Conservation (phyloP, 345 rosid genomes). For the Gossypium rotundifolium region DNA sequence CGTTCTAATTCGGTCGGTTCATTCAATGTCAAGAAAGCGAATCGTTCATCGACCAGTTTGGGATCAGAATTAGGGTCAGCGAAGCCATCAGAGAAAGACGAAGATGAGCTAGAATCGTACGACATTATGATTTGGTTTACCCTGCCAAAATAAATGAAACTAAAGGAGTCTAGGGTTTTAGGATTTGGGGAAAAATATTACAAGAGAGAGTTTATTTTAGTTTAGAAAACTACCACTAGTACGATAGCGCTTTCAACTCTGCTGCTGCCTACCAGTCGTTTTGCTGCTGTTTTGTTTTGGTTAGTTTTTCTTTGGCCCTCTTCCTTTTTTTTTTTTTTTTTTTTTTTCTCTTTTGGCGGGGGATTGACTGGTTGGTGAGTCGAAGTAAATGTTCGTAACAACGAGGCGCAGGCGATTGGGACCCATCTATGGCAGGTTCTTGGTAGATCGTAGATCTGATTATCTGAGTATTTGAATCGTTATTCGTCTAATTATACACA, state of each 20-base stretch:
- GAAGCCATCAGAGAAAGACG: slow-evolving; percentile 26
- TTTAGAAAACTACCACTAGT: neutral
- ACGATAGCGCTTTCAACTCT: neutral
- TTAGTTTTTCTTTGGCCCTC: neutral
- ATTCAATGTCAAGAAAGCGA: slow-evolving; percentile 26
- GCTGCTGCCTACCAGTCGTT: neutral
- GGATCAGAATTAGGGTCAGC: slow-evolving; percentile 29
- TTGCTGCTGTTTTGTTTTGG: neutral
- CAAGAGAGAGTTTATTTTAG: neutral
- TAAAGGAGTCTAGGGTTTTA: neutral
- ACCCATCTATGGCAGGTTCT: neutral
- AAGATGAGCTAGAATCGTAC: slow-evolving; percentile 26
- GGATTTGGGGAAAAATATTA: neutral
- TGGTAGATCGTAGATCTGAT: too few relatives aligned
- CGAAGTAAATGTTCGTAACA: neutral
- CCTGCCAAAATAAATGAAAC: neutral
- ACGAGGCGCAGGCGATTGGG: neutral
- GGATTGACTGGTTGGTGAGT: neutral
- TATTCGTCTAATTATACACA: too few relatives aligned
- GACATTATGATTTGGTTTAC: slow-evolving; percentile 5
- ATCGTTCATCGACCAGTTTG: slow-evolving; percentile 21
- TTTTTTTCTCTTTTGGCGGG: neutral
- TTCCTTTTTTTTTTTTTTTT: neutral
- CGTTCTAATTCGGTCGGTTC: slow-evolving; percentile 18
- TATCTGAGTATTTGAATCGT: too few relatives aligned